Evolutionary conservation across 2,329 filamentous ascomycete genomes (phyloP), one percentile per base, ranked within the genome.

Genomic region (Xylariaceae sp.): DNA sequence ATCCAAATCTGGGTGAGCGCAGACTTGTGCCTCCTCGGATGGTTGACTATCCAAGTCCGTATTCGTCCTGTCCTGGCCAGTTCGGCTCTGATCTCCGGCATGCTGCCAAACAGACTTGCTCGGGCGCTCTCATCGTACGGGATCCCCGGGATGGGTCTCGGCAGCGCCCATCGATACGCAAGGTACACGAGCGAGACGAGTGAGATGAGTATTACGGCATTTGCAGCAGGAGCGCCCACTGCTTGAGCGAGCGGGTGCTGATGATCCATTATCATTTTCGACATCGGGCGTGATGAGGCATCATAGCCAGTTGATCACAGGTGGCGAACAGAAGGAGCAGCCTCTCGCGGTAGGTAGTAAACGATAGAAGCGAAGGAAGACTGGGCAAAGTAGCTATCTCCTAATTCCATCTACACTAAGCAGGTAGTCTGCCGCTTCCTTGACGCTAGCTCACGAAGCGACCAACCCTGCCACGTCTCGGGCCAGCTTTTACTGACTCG

Each of bases 1-100:
- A 64, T 40, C 39, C 66, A 67, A 34, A 64, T 39, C 33, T 68
- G 65, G 3, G 56, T 45, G 9, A 67, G 44, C 2, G 61, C 57
- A 1, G 58, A 51, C 12, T 48, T 33, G 28, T 49, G 50, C 11
- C 38, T 42, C 19, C 17, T 22, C 11, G 38, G 17, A 28, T 55
- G 49, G 3, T 37, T 30, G 15, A 29, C 32, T 19, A 57, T 41
- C 41, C 48, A 56, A 22, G 44, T 33, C 3, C 45, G 39, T 9
- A 46, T 31, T 13, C 37, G 43, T 9, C 51, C 44, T 4, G 48
- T 45, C 1, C 34, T 33, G 8, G 39, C 38, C 4, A 49, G 24
- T 24, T 48, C 41, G 4, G 49, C 39, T 11, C 41, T 18, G 2
- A 57, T 38, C 19, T 52, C 44, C 4, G 54, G 51, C 2, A 59